Evolutionary conservation across 2,329 filamentous ascomycete genomes (phyloP).

Genomic region (Pseudogymnoascus sp.): DNA sequence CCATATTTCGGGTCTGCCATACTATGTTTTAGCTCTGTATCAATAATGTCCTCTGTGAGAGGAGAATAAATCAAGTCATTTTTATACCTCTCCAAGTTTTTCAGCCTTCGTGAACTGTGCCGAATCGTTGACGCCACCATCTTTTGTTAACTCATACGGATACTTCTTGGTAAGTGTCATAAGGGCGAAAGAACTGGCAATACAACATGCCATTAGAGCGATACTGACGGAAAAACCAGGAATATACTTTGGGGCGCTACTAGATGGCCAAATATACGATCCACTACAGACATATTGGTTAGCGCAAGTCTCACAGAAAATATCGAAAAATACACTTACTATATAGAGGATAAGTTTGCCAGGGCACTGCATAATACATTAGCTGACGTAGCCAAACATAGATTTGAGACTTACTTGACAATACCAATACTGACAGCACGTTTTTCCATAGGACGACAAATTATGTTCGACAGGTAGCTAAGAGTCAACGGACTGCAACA

Average conservation of each 20-base stretch:
- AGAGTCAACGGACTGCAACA: background rate
- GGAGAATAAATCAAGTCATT: background rate
- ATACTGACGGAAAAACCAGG: constrained; percentile 13
- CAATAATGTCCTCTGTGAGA: background rate
- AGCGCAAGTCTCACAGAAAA: background rate
- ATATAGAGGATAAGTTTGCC: background rate
- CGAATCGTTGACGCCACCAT: constrained; percentile 9
- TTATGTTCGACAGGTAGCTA: background rate
- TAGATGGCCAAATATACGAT: background rate
- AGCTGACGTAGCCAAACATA: constrained; percentile 16
- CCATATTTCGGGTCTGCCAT: background rate
- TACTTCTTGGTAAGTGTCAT: constrained; percentile 15
- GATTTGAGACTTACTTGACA: constrained; percentile 18
- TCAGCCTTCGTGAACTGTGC: constrained; percentile 6
- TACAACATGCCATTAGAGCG: constrained; percentile 10
- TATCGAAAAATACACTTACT: background rate
- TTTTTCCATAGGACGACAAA: background rate
- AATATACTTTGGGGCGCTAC: background rate
- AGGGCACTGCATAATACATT: background rate
- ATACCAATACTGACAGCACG: constrained; percentile 11
- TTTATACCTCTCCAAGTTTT: background rate
- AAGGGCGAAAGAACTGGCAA: constrained; percentile 10
- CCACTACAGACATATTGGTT: background rate
- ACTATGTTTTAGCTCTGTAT: background rate
- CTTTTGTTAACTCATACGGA: constrained; percentile 13